These are phyloP conservation scores for Beauveria bassiana DNA, from an alignment of 2,329 filamentous ascomycete genomes.

Conservation along the genomic window DNA sequence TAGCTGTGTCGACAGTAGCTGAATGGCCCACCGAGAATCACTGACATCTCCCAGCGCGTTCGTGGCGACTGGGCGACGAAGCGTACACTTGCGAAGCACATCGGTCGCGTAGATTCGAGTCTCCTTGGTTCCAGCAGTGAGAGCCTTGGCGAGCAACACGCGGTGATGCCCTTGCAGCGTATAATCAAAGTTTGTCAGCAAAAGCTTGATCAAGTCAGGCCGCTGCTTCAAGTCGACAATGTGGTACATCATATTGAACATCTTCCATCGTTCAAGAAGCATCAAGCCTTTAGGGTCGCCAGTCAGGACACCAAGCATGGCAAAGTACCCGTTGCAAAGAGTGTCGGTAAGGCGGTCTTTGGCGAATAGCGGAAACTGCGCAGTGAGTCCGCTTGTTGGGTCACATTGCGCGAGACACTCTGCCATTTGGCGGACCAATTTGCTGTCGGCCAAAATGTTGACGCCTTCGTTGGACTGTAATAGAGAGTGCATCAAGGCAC, in stretches of 20 bases:
- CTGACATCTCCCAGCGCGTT: conserved; percentile 35
- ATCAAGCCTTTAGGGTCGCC: conserved; percentile 74
- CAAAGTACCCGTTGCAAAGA: conserved; percentile 86
- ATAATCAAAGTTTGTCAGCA: conserved; percentile 90
- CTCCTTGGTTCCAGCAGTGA: conserved; percentile 85
- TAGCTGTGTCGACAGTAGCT: conserved; percentile 91
- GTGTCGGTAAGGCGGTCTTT: conserved; percentile 77
- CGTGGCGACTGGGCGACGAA: conserved; percentile 30
- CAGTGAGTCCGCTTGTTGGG: conserved; percentile 69
- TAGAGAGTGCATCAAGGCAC: conserved; percentile 77
- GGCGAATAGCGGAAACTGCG: conserved; percentile 83
- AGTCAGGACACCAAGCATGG: conserved; percentile 81
- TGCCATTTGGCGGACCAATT: conserved; percentile 84
- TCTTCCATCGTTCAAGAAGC: conserved; percentile 92
- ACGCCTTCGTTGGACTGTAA: conserved; percentile 80
- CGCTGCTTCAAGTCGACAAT: conserved; percentile 87
- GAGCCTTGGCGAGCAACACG: conserved; percentile 85
- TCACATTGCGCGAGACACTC: conserved; percentile 95
- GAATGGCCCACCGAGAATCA: conserved; percentile 92
- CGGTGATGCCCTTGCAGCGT: conserved; percentile 80
- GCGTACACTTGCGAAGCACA: conserved; percentile 79
- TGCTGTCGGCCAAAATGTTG: conserved; percentile 82
- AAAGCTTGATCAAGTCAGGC: conserved; percentile 80
- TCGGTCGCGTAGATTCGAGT: conserved; percentile 88
- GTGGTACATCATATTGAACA: conserved; percentile 99